phyloP scores from a whole-genome alignment of 192 early-diverging fungal species.

The Jimgerdemannia lactiflua region DNA sequence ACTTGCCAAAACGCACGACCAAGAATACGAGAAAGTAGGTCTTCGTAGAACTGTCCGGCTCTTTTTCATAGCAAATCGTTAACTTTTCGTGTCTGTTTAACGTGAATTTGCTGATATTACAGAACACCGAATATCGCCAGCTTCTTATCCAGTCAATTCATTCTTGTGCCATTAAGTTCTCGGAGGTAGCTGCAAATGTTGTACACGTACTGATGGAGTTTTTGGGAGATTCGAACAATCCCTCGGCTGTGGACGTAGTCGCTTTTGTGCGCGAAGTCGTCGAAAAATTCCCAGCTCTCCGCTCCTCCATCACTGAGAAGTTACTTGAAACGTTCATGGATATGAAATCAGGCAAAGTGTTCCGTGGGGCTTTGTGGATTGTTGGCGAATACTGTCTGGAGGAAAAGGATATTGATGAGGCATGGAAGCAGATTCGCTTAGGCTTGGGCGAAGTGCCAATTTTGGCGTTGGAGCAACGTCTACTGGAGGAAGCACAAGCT shows the following conservation, averaged over 20 bases:
- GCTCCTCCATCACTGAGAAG: constrained; percentile 76
- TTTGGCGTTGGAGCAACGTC: constrained; percentile 87
- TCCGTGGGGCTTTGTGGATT: constrained; percentile 98
- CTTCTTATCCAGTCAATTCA: constrained; percentile 97
- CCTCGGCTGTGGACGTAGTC: constrained; percentile 92
- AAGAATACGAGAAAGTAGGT: constrained; percentile 83
- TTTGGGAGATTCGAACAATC: constrained; percentile 84
- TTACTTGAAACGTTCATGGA: constrained; percentile 84
- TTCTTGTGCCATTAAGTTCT: constrained; percentile 92
- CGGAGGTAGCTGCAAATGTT: constrained; percentile 94
- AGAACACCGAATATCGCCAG: constrained; percentile 92
- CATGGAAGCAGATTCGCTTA: constrained; percentile 79
- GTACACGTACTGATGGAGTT: constrained; percentile 97
- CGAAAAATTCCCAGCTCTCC: constrained; percentile 92
- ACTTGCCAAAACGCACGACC: constrained; percentile 87
- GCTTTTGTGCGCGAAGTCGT: constrained; percentile 97
- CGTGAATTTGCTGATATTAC: background rate
- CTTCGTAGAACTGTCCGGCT: background rate
- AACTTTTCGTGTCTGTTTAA: background rate
- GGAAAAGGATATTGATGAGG: constrained; percentile 76
- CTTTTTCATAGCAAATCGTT: background rate
- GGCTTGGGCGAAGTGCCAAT: constrained; percentile 93
- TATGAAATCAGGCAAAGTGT: constrained; percentile 88
- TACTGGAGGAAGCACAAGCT: constrained; percentile 67
- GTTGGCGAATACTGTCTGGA: constrained; percentile 92